Percentiles rank a stretch among this genome's conserved stretches.
Evolutionary conservation across 164 flowering plant species (phyloP).

Genomic region (Santalum album): DNA sequence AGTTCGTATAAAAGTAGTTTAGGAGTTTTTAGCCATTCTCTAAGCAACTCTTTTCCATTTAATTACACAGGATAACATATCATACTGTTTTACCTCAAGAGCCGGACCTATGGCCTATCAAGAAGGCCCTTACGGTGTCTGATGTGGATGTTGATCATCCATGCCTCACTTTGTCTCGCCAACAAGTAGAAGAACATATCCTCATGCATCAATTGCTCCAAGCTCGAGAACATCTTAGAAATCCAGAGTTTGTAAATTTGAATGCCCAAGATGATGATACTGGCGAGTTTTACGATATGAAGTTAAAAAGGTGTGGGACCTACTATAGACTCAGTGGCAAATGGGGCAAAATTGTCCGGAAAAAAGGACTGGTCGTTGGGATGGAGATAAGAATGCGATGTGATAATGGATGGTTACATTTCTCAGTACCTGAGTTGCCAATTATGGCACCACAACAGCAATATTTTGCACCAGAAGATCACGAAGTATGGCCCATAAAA

Average conservation of each 20-base stretch:
- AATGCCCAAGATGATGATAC: slow-evolving; percentile 5
- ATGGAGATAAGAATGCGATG: slow-evolving; percentile 1
- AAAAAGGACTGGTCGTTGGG: not conserved
- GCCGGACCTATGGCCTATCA: slow-evolving; percentile 1
- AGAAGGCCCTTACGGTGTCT: not conserved
- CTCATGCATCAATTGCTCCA: not conserved
- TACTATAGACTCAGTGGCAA: slow-evolving; percentile 3
- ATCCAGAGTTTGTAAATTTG: not conserved
- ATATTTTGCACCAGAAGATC: not conserved
- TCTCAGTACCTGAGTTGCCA: not conserved
- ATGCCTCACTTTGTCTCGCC: slow-evolving; percentile 1
- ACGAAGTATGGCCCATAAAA: not conserved
- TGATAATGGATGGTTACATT: slow-evolving; percentile 1
- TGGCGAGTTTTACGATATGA: slow-evolving; percentile 1
- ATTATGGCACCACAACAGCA: not conserved
- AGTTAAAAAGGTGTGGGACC: not conserved
- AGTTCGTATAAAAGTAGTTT: too few relatives aligned
- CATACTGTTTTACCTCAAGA: not conserved
- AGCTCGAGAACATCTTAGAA: not conserved
- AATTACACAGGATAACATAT: not conserved
- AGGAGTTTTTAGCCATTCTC: too few relatives aligned
- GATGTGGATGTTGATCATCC: slow-evolving; percentile 4
- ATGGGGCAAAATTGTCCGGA: slow-evolving; percentile 2
- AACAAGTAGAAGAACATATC: not conserved
- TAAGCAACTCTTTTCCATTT: not conserved